Evolutionary conservation across 768 basidiomycete genomes (phyloP).

Genomic region (Naganishia onofrii): DNA sequence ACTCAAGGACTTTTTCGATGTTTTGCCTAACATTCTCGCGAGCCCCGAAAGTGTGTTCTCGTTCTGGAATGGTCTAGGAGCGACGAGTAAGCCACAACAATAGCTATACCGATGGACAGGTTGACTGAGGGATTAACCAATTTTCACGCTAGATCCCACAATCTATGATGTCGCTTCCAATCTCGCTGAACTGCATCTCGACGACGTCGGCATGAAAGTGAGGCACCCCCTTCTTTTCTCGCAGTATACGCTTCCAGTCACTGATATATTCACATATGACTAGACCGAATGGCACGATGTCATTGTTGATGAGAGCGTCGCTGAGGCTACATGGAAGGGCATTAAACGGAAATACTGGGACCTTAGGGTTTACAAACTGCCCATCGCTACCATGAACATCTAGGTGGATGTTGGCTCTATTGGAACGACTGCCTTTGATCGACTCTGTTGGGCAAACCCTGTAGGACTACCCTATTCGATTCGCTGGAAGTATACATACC

Average conservation of each 20-base stretch:
- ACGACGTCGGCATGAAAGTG: slow-evolving; percentile 74
- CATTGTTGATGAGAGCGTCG: slow-evolving; percentile 61
- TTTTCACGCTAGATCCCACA: slow-evolving; percentile 62
- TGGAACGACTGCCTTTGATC: too few species aligned
- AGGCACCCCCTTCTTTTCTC: background rate
- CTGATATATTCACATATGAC: too few species aligned
- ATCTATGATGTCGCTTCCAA: slow-evolving; percentile 90
- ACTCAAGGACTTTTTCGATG: slow-evolving; percentile 75
- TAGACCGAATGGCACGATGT: slow-evolving; percentile 70
- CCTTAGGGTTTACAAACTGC: slow-evolving; percentile 66
- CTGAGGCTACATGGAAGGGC: slow-evolving; percentile 69
- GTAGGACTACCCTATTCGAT: background rate
- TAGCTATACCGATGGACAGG: background rate
- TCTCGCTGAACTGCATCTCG: slow-evolving; percentile 78
- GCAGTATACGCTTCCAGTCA: background rate
- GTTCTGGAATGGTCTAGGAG: slow-evolving; percentile 96
- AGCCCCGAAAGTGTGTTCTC: slow-evolving; percentile 76
- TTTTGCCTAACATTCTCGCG: slow-evolving; percentile 70
- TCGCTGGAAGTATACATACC: background rate
- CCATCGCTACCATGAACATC: slow-evolving; percentile 41
- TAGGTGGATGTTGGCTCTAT: too few species aligned
- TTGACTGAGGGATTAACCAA: background rate
- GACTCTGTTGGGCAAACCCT: too few species aligned
- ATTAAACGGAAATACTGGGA: slow-evolving; percentile 49
- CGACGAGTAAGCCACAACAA: slow-evolving; percentile 67